These are phyloP conservation scores for Limtongia smithiae DNA, from an alignment of 805 yeast genomes.

Conservation along the genomic window DNA sequence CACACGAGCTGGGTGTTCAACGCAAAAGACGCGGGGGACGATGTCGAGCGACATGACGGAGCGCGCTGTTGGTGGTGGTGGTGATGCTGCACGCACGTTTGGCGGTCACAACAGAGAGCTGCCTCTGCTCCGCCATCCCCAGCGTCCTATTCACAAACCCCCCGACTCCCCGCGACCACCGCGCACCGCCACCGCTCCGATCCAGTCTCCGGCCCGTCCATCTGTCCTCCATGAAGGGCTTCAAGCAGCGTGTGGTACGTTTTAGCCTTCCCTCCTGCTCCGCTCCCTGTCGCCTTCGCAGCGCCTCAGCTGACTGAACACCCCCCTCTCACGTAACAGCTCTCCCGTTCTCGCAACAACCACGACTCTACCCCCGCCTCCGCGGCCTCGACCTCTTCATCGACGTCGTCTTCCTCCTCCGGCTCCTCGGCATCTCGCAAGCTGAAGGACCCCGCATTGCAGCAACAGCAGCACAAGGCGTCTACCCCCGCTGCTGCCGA, in stretches of 20 bases:
- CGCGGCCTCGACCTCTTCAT: slow-evolving; percentile 7
- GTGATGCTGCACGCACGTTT: neutral
- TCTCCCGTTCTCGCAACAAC: slow-evolving; percentile 30
- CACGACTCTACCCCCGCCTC: slow-evolving; percentile 22
- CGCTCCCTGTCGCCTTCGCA: neutral
- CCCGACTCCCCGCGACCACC: neutral
- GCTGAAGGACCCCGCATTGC: neutral
- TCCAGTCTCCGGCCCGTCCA: slow-evolving; percentile 1
- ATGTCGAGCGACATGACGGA: slow-evolving; percentile 10
- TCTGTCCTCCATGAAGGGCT: slow-evolving; percentile 31
- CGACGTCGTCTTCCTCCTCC: slow-evolving; percentile 8
- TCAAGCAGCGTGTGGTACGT: slow-evolving; percentile 34
- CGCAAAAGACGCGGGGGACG: slow-evolving; percentile 23
- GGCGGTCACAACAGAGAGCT: no score
- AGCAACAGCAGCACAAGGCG: neutral
- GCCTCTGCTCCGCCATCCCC: neutral
- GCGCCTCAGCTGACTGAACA: neutral
- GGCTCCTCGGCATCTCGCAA: neutral
- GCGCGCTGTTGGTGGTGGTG: neutral
- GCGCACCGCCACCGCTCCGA: neutral
- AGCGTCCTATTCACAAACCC: neutral
- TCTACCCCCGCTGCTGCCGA: neutral
- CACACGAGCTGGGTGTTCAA: slow-evolving; percentile 28
- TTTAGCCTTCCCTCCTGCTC: neutral
- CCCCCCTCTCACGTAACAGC: slow-evolving; percentile 10